phyloP scores from a whole-genome alignment of 257 asterid species.

The Solanum megistacrolobum region DNA sequence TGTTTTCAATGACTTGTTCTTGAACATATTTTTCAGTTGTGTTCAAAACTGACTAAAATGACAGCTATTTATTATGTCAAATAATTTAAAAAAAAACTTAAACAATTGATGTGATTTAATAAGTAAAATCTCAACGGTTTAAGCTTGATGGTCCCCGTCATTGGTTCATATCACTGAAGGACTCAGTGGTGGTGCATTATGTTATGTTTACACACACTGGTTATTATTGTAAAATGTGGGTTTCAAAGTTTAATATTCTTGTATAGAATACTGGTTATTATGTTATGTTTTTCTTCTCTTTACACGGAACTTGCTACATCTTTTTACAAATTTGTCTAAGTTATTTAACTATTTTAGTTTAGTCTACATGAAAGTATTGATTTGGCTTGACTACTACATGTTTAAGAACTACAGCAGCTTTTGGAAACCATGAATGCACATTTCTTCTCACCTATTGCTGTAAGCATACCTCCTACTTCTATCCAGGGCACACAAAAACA shows the following conservation, averaged over 20 bases:
- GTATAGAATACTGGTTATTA: too few species aligned
- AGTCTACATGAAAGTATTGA: not conserved
- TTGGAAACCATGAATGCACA: not conserved
- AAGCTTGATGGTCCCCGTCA: not conserved
- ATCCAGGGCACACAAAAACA: not conserved
- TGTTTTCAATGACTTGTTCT: not conserved
- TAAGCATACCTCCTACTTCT: not conserved
- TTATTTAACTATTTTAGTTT: not conserved
- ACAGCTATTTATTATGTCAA: not conserved
- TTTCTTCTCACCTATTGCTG: not conserved
- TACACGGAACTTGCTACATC: not conserved
- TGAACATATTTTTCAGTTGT: not conserved
- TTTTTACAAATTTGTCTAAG: not conserved
- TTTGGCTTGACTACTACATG: not conserved
- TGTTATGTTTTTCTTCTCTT: not conserved
- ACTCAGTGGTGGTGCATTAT: not conserved
- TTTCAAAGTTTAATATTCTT: not conserved
- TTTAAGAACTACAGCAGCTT: not conserved
- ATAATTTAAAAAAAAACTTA: accelerated
- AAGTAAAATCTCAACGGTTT: not conserved
- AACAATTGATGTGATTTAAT: not conserved
- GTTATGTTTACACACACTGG: not conserved
- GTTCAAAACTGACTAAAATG: not conserved
- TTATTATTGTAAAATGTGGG: not conserved
- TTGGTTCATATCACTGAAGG: not conserved